Evolutionary conservation across 2,329 filamentous ascomycete species (phyloP).

Genomic region (Phaeophleospora eucalypticola): DNA sequence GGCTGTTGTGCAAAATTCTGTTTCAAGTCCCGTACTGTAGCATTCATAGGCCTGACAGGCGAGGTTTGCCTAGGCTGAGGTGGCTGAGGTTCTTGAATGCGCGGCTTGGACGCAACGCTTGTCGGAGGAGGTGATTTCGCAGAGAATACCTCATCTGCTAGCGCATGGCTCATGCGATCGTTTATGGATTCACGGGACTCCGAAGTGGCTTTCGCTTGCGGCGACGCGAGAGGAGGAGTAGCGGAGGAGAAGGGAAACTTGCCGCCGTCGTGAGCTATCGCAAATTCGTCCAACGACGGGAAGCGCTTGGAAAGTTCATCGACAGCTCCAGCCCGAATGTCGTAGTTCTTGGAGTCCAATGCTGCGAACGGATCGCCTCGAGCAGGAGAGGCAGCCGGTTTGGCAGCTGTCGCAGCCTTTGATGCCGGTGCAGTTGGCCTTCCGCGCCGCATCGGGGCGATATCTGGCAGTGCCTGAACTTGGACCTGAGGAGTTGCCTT

Average conservation of each 20-base stretch:
- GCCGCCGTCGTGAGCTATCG: constrained; percentile 68
- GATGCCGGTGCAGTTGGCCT: constrained; percentile 55
- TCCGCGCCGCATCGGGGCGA: constrained; percentile 89
- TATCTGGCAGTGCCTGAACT: constrained; percentile 74
- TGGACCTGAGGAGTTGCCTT: constrained; percentile 71
- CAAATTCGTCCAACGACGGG: constrained; percentile 88
- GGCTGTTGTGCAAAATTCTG: constrained; percentile 7
- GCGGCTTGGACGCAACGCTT: constrained; percentile 11
- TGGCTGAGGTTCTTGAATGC: not conserved
- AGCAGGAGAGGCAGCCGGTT: constrained; percentile 63
- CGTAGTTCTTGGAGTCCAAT: constrained; percentile 64
- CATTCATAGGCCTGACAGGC: constrained; percentile 9
- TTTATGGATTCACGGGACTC: constrained; percentile 52
- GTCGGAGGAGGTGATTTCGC: constrained; percentile 9
- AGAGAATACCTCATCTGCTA: constrained; percentile 83
- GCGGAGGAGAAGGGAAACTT: constrained; percentile 19
- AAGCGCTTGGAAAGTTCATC: constrained; percentile 85
- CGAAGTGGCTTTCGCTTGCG: constrained; percentile 39
- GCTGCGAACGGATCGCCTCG: constrained; percentile 86
- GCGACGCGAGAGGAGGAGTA: constrained; percentile 5
- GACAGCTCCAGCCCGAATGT: constrained; percentile 46
- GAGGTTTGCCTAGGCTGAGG: constrained; percentile 3
- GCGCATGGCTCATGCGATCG: constrained; percentile 66
- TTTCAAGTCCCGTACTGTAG: not conserved
- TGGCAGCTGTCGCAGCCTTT: constrained; percentile 40